These are phyloP conservation scores for Podospora tetraspora DNA, from an alignment of 495 filamentous ascomycete species.

Conservation along the genomic window DNA sequence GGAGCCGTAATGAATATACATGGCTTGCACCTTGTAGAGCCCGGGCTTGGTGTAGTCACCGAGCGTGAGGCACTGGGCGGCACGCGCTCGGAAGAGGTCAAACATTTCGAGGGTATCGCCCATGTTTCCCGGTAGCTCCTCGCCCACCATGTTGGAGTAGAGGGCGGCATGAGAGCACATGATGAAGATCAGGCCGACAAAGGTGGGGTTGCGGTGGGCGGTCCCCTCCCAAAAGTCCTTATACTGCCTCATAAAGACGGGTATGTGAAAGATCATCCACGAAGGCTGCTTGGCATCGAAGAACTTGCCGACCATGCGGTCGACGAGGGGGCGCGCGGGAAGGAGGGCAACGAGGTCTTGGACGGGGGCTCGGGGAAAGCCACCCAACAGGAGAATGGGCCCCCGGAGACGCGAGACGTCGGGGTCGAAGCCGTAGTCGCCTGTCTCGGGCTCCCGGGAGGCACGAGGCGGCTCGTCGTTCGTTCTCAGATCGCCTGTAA, in stretches of 20 bases:
- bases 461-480: conserved; percentile 16
- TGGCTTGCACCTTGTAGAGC: conserved; percentile 37
- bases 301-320: conserved; percentile 44
- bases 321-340: conserved; percentile 37
- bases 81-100: conserved; percentile 23
- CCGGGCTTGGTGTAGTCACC: conserved; percentile 41
- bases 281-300: conserved; percentile 42
- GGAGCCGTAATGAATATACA: conserved; percentile 33
- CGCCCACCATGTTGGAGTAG: conserved; percentile 20
- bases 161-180: conserved; percentile 26
- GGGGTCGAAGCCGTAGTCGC: conserved; percentile 13
- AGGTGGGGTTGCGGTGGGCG: conserved; percentile 17
- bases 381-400: conserved; percentile 41
- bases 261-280: conserved; percentile 40
- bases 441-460: conserved; percentile 21
- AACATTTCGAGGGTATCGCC: conserved; percentile 21
- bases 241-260: conserved; percentile 40
- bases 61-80: conserved; percentile 35
- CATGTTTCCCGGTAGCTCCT: conserved; percentile 23
- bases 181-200: conserved; percentile 29
- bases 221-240: conserved; percentile 28
- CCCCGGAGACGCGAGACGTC: conserved; percentile 19
- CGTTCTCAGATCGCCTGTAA: conserved; percentile 21
- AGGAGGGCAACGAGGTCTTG: conserved; percentile 40
- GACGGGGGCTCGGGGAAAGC: conserved; percentile 27